These are phyloP conservation scores for Suhomyces sp. DNA, from an alignment of 805 yeast species.

Conservation along the genomic window DNA sequence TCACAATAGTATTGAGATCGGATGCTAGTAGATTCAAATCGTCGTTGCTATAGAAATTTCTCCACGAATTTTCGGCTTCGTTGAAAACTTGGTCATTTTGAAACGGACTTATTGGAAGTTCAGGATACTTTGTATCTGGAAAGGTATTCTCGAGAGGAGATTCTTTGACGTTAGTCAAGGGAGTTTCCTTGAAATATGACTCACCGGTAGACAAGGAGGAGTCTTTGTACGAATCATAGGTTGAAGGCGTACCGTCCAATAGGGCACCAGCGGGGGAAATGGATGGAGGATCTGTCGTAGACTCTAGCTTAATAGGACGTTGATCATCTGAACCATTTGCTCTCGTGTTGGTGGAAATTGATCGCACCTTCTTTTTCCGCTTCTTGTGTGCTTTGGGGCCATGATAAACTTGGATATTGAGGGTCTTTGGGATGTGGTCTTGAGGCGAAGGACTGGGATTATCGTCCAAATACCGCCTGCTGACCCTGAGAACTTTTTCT, in stretches of 20 bases:
- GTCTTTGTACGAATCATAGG: not conserved
- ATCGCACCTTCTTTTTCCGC: not conserved
- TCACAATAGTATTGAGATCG: conserved; percentile 40
- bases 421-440: not conserved
- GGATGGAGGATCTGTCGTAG: not conserved
- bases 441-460: conserved; percentile 3
- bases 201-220: not conserved
- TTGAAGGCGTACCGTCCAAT: not conserved
- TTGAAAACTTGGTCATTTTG: not conserved
- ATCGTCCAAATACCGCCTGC: conserved; percentile 9
- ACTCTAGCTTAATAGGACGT: not conserved
- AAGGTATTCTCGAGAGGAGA: not conserved
- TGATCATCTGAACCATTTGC: not conserved
- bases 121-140: not conserved
- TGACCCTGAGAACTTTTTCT: conserved; percentile 32
- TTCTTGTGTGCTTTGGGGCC: conserved; percentile 8
- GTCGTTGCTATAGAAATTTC: conserved; percentile 16
- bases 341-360: not conserved
- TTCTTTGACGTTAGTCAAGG: not conserved
- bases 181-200: not conserved
- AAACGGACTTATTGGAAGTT: not conserved
- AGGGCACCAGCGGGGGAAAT: not conserved
- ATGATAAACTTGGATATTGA: conserved; percentile 8
- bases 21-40: conserved; percentile 37
- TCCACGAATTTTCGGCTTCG: not conserved